Evolutionary conservation across 2,329 filamentous ascomycete genomes (phyloP), one percentile per base, ranked within the genome.

Genomic region (Cladophialophora immunda): DNA sequence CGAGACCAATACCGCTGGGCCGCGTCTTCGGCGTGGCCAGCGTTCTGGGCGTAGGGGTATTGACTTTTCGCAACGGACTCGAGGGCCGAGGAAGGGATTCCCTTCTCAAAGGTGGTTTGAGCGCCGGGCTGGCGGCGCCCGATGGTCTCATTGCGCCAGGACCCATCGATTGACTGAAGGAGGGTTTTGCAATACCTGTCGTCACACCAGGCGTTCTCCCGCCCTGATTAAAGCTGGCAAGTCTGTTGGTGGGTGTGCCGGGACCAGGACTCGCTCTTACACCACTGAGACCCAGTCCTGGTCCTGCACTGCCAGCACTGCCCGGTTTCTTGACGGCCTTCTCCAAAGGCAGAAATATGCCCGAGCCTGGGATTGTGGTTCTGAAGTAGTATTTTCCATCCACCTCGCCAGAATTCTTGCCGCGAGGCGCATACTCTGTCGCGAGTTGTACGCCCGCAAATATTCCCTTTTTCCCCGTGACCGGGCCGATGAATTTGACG

Each of bases 391-490:
- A 83, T 66, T 82, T 83, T 47, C 94, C 95, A 73, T 98, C 94
- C 62, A 98, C 95, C 78, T 97, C 94, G 70, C 95, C 95, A 75
- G 87, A 96, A 76, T 99, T 99, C 84, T 99, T 99, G 36, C 95
- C 95, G 76, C 91, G 88, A 59, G 85, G 79, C 36, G 93, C 92
- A 81, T 90, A 96, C 72, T 97, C 92, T 61, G 87, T 83, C 74
- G 90, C 88, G 70, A 99, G 84, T 79, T 99, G 95, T 38, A 99
- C 92, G 54, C 95, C 95, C 34, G 92, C 93, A 83, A 99, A 99
- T 22, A 87, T 87, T 58, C 95, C 95, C 73, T 91, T 93, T 83
- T 97, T 97, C 70, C 94, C 94, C 73, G 89, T 87, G 47, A 99
- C 94, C 45, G 84, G 84, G 53, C 95, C 95, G 68, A 98, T 84